Evolutionary conservation across 1,284 basidiomycete species (phyloP).

Genomic region (Thecaphora thlaspeos): DNA sequence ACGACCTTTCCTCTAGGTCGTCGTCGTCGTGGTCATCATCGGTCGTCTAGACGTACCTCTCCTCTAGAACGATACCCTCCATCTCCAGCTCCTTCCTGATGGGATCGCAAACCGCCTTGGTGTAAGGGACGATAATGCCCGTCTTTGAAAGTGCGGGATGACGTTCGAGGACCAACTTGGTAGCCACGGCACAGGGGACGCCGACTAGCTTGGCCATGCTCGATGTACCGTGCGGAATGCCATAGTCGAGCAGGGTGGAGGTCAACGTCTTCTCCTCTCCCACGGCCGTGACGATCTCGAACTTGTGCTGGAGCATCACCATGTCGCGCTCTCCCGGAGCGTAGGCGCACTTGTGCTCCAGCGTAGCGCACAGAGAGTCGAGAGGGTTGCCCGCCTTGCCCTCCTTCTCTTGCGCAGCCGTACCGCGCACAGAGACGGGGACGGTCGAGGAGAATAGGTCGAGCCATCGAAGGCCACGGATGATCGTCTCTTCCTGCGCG

Average conservation of each 20-base stretch:
- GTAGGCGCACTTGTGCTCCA: slow-evolving; percentile 91
- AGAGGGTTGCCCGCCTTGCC: slow-evolving; percentile 76
- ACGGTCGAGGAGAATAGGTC: slow-evolving; percentile 74
- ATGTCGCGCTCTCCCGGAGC: slow-evolving; percentile 87
- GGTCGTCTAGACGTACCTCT: slow-evolving; percentile 48
- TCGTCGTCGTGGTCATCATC: no score
- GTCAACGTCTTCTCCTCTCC: slow-evolving; percentile 80
- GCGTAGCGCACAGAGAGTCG: slow-evolving; percentile 86
- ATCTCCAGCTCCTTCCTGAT: slow-evolving; percentile 54
- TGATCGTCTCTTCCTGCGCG: slow-evolving; percentile 41
- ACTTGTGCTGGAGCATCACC: slow-evolving; percentile 94
- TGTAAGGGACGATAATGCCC: slow-evolving; percentile 79
- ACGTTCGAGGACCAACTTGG: slow-evolving; percentile 70
- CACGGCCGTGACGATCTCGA: slow-evolving; percentile 40
- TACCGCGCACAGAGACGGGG: slow-evolving; percentile 59
- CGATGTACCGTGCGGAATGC: slow-evolving; percentile 73
- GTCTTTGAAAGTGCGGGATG: slow-evolving; percentile 63
- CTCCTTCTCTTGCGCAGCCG: slow-evolving; percentile 63
- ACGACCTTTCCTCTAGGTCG: no score
- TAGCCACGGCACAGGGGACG: slow-evolving; percentile 89
- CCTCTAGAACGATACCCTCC: slow-evolving; percentile 55
- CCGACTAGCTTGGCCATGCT: slow-evolving; percentile 96
- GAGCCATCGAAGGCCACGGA: slow-evolving; percentile 73
- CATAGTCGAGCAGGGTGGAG: slow-evolving; percentile 88
- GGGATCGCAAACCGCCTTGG: slow-evolving; percentile 65